A percentile compares a stretch with the other conserved stretches of the same genome.
phyloP scores from a whole-genome alignment of 2,329 filamentous ascomycete genomes.

The Ascochyta pisi region DNA sequence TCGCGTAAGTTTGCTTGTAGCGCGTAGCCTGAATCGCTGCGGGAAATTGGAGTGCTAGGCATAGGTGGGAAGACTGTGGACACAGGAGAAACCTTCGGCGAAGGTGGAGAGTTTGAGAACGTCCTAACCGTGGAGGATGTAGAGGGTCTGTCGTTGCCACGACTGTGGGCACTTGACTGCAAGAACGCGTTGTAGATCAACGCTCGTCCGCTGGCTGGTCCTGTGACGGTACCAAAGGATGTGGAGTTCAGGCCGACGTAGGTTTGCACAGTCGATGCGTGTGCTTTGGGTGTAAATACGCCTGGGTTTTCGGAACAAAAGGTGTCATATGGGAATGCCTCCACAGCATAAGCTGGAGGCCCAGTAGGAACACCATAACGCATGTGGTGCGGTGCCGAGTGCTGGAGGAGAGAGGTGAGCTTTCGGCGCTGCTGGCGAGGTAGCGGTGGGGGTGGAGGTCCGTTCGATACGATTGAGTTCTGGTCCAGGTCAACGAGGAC shows the following conservation, averaged over 20 bases:
- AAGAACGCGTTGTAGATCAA: slow-evolving; percentile 93
- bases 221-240: slow-evolving; percentile 76
- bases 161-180: slow-evolving; percentile 72
- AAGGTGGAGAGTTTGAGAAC: slow-evolving; percentile 59
- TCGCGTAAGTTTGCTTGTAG: slow-evolving; percentile 85
- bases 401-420: slow-evolving; percentile 83
- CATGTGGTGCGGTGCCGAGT: slow-evolving; percentile 88
- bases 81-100: slow-evolving; percentile 72
- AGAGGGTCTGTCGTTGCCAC: slow-evolving; percentile 73
- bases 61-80: slow-evolving; percentile 79
- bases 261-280: slow-evolving; percentile 76
- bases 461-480: slow-evolving; percentile 85
- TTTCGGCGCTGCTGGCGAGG: slow-evolving; percentile 91
- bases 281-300: slow-evolving; percentile 76
- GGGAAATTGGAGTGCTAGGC: slow-evolving; percentile 79
- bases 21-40: slow-evolving; percentile 90
- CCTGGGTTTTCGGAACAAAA: slow-evolving; percentile 87
- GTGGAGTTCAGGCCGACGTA: slow-evolving; percentile 90
- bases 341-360: slow-evolving; percentile 89
- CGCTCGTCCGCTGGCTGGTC: slow-evolving; percentile 59
- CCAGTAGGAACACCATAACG: slow-evolving; percentile 86
- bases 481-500: slow-evolving; percentile 93
- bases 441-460: slow-evolving; percentile 74
- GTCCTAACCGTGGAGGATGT: slow-evolving; percentile 48
- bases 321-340: slow-evolving; percentile 88